Evolutionary conservation across 2,329 filamentous ascomycete genomes (phyloP).

Genomic region (Aureobasidium vineae): DNA sequence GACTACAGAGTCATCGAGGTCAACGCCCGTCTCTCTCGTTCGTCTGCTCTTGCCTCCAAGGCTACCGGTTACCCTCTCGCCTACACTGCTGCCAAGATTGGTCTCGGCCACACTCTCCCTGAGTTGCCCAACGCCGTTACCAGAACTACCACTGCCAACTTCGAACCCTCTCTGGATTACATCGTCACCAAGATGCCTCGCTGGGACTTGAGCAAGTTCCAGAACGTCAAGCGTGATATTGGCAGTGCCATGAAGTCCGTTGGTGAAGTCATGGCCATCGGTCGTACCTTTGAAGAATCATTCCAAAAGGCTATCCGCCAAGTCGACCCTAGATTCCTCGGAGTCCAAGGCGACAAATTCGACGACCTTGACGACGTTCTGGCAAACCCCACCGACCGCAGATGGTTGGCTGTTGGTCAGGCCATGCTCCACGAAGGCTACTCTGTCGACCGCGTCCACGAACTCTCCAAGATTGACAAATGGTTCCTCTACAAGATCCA

Average conservation of each 20-base stretch:
- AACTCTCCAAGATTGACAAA: conserved; percentile 97
- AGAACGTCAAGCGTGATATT: conserved; percentile 96
- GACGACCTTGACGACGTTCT: conserved; percentile 88
- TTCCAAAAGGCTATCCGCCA: conserved; percentile 99
- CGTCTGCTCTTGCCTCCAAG: conserved; percentile 94
- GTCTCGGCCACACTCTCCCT: conserved; percentile 89
- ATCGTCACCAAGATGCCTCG: conserved; percentile 98
- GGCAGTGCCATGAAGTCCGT: conserved; percentile 99
- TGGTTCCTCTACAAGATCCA: conserved; percentile 99
- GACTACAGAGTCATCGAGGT: conserved; percentile 99
- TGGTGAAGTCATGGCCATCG: conserved; percentile 99
- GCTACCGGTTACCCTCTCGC: conserved; percentile 96
- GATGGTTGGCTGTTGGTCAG: conserved; percentile 96
- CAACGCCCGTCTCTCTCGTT: conserved; percentile 96
- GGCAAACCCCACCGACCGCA: conserved; percentile 88
- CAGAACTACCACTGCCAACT: conserved; percentile 98
- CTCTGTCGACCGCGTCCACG: conserved; percentile 85
- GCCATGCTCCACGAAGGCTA: conserved; percentile 98
- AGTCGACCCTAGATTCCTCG: conserved; percentile 87
- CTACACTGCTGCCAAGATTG: conserved; percentile 98
- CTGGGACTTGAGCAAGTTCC: conserved; percentile 98
- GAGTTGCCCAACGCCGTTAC: conserved; percentile 97
- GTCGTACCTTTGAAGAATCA: conserved; percentile 96
- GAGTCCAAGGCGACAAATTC: conserved; percentile 94
- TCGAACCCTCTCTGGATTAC: conserved; percentile 95